Percentiles rank a stretch among this genome's conserved stretches.
Evolutionary conservation across 305 asterid genomes (phyloP).

Genomic region (Fraxinus angustifolia): DNA sequence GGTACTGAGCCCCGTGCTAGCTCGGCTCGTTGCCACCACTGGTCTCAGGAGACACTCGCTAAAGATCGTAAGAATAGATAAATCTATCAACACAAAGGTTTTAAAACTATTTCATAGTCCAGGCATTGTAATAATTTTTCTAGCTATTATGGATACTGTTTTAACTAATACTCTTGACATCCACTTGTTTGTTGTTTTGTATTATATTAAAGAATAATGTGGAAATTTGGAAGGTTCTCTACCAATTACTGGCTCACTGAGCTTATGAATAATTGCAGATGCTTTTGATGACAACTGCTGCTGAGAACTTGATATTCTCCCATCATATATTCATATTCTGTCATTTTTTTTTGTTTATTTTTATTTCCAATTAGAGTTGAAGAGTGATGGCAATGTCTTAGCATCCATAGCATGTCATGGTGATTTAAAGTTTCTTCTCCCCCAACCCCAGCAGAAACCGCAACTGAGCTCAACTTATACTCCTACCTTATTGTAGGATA

Average conservation of each 20-base stretch:
- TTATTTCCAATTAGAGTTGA: background rate
- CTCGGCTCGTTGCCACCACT: background rate
- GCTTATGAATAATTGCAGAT: background rate
- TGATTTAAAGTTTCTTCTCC: background rate
- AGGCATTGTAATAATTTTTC: background rate
- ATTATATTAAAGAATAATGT: background rate
- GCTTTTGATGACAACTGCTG: background rate
- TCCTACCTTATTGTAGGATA: background rate
- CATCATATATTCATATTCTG: background rate
- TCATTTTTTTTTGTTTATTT: background rate
- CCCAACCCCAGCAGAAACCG: background rate
- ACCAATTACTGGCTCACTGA: background rate
- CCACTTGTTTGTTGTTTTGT: background rate
- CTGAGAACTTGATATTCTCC: background rate
- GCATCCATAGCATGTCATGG: background rate
- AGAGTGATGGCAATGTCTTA: background rate
- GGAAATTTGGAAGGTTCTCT: background rate
- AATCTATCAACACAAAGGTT: background rate
- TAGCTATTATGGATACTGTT: background rate
- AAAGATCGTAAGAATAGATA: background rate
- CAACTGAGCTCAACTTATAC: background rate
- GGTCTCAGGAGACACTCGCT: background rate
- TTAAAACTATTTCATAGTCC: background rate
- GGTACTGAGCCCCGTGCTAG: background rate
- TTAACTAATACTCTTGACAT: background rate